Evolutionary conservation across 148 eudicot species (phyloP), one percentile per base, ranked within the genome.

Genomic region (Pharnaceum exiguum): DNA sequence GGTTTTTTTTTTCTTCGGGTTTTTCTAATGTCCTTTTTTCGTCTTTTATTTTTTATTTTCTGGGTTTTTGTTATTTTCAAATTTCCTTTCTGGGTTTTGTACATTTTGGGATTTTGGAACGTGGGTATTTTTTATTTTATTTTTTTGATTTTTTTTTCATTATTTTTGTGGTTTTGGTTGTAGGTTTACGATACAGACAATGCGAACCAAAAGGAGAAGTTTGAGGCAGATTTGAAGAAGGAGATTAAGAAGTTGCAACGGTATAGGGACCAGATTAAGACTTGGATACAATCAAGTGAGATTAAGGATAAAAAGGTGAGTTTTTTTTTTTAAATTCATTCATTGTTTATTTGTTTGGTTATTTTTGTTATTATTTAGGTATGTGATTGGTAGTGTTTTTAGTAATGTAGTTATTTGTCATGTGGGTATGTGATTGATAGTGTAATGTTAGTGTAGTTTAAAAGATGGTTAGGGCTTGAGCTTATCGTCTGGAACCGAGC

Each of bases 231-330:
- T 66, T 78, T 93, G 89, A 93, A 93, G 79, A 93, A 93, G 87
- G 99, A 93, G 71, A 93, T 93, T 13, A 93, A 93, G 83, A 94
- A 94, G 63, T 70, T 94, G 59, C 99, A 94, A 84, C 80, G 99
- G 49, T 89, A 94, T 59, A 82, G 99, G 62, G 96, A 94, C 54
- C 99, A 94, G 68, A 94, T 94, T 63, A 94, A 94, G 75, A 89
- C 99, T 69, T 94, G 99, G 99, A 82, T 94, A 55, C 99, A 94
- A 55, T 94, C 96, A 7, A 94, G 96, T 35, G 96, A 94, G 73
- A 94, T 94, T 74, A 94, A 94, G 82, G 99, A 94, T 60, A 94
- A 94, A 78, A 94, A 94, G 95, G 99, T 87, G 7, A 15, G 23
- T 57, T 19, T 22, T 13, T 24, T 56, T n/a, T n/a, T n/a, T n/a